Evolutionary conservation across 768 basidiomycete genomes (phyloP).

Genomic region (Cyclocybe cylindracea): DNA sequence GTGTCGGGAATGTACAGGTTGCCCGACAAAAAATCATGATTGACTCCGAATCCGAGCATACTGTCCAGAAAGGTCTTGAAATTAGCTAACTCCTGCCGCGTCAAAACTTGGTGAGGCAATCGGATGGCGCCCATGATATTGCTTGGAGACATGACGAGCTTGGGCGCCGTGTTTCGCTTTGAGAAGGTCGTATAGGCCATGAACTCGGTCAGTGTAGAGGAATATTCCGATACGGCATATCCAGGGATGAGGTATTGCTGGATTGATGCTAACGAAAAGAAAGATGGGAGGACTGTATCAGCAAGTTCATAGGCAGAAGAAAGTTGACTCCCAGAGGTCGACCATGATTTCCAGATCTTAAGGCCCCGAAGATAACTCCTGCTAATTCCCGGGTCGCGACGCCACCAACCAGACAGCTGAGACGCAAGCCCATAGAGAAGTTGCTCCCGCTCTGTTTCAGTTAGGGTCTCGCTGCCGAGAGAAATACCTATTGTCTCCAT

Average conservation of each 20-base stretch:
- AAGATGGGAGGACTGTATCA: conserved; percentile 2
- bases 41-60: not conserved
- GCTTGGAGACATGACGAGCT: not conserved
- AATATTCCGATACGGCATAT: not conserved
- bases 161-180: too few species aligned
- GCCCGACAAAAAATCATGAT: not conserved
- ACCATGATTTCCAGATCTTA: conserved; percentile 9
- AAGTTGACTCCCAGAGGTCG: not conserved
- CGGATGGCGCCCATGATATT: not conserved
- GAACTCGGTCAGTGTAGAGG: not conserved
- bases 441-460: not conserved
- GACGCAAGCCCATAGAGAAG: not conserved
- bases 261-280: not conserved
- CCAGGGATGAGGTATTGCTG: conserved; percentile 1
- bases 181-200: not conserved
- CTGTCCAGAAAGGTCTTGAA: not conserved
- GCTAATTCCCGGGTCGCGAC: not conserved
- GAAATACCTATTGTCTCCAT: not conserved
- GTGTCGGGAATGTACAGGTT: conserved; percentile 2
- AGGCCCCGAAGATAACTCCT: not conserved
- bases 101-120: not conserved
- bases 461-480: not conserved
- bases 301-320: not conserved
- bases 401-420: not conserved
- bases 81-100: not conserved